phyloP scores from a whole-genome alignment of 2,329 filamentous ascomycete genomes.

The Lachnellula arida region DNA sequence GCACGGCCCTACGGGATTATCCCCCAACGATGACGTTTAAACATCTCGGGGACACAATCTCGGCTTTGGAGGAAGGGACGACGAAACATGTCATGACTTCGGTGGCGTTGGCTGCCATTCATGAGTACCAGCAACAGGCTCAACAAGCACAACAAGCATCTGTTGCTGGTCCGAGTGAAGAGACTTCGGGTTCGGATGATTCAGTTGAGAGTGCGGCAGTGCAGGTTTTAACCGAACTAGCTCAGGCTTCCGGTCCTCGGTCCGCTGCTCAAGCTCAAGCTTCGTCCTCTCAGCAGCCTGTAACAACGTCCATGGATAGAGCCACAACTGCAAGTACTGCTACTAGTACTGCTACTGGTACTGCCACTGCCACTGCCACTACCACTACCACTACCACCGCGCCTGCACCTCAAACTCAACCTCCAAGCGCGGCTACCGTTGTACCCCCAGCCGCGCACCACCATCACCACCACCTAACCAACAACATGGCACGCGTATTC shows the following conservation, averaged over 20 bases:
- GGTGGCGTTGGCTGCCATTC: slow-evolving; percentile 12
- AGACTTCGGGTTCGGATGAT: not conserved
- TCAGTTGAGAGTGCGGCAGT: not conserved
- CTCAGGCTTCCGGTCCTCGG: too few species aligned
- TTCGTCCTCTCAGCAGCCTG: not conserved
- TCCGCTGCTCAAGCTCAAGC: not conserved
- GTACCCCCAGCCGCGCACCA: not conserved
- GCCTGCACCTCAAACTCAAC: slow-evolving; percentile 32
- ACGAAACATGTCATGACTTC: slow-evolving; percentile 15
- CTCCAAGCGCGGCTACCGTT: slow-evolving; percentile 23
- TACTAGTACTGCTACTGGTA: too few species aligned
- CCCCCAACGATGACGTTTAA: slow-evolving; percentile 22
- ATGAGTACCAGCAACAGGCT: slow-evolving; percentile 7
- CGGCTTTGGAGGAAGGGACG: slow-evolving; percentile 4
- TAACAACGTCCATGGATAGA: slow-evolving; percentile 2
- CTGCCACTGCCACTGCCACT: not conserved
- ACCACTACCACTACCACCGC: slow-evolving; percentile 1
- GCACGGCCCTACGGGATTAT: slow-evolving; percentile 19
- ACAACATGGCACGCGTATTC: slow-evolving; percentile 60
- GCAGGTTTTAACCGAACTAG: not conserved
- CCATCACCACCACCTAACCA: slow-evolving; percentile 21
- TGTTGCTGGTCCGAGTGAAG: not conserved
- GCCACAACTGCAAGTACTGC: not conserved
- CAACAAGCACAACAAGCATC: not conserved
- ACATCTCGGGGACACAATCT: slow-evolving; percentile 16